Evolutionary conservation across 2,329 filamentous ascomycete genomes (phyloP).

Genomic region (Biscogniauxia marginata): DNA sequence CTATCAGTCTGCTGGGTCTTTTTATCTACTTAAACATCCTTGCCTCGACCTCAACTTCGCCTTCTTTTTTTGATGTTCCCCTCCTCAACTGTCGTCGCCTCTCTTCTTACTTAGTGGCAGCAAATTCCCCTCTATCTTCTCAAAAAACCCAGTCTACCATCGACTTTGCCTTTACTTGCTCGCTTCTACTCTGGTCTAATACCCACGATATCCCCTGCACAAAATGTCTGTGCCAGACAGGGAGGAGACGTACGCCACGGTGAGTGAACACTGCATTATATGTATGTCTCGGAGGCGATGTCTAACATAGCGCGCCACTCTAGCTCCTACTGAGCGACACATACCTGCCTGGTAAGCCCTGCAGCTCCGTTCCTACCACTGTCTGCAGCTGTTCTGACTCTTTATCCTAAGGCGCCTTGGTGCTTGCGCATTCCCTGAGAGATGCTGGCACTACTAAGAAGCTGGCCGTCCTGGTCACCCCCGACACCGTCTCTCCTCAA

Average conservation of each 20-base stretch:
- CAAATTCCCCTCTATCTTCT: neutral
- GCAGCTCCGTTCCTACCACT: constrained; percentile 11
- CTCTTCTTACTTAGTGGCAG: neutral
- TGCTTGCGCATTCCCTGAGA: constrained; percentile 89
- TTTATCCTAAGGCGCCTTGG: constrained; percentile 70
- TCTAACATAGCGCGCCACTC: constrained; percentile 28
- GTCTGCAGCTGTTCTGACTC: constrained; percentile 13
- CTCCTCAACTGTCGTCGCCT: neutral
- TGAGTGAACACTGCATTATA: constrained; percentile 35
- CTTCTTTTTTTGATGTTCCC: neutral
- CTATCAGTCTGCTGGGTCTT: neutral
- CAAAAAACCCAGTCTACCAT: neutral
- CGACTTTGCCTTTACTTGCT: constrained; percentile 2
- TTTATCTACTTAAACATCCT: neutral
- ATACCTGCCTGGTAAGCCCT: constrained; percentile 81
- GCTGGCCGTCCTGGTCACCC: constrained; percentile 79
- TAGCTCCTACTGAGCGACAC: constrained; percentile 90
- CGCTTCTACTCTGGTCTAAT: constrained; percentile 11
- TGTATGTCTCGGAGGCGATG: neutral
- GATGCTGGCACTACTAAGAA: constrained; percentile 87
- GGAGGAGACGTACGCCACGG: constrained; percentile 57
- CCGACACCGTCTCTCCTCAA: constrained; percentile 72
- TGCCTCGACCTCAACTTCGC: neutral
- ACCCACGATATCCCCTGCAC: constrained; percentile 13
- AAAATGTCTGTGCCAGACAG: constrained; percentile 28